Base-by-base conservation (phyloP, 2,329 filamentous ascomycete species). In the Kalaharituber pfeilii region DNA sequence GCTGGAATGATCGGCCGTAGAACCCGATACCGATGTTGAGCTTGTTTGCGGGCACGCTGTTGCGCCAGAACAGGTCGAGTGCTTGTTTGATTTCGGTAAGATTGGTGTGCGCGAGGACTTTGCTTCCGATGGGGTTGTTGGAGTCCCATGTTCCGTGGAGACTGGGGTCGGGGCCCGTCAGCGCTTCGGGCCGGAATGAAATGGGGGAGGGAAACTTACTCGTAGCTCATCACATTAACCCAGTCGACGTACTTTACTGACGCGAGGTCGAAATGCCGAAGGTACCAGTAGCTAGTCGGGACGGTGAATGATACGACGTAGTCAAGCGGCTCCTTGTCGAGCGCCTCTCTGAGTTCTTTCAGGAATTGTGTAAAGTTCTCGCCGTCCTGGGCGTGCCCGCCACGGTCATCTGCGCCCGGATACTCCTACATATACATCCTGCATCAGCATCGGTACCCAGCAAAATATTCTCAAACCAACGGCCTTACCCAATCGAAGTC, bases 211-310 rank as follows among this genome's bases (percentile, higher is more conserved):
- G 18, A 26, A 28, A 4, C 26, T 55, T 1, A n/a, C n/a, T n/a
- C n/a, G n/a, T n/a, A n/a, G 28, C 45, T 51, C 67, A 69, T 69
- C 24, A 68, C 60, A 44, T 67, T 67, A 50, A 66, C 62, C 50
- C 63, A 69, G 51, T 66, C 65, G 4, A 67, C 57, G 39, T 60
- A 63, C 52, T 62, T 53, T 26, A 66, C 57, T 0, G 51, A 56
- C 5, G 53, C 30, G 29, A 66, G 50, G 53, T 69, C 62, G 50
- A 67, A 69, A n/a, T 61, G 55, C 27, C 61, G 59, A 4, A 69
- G 58, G 49, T 67, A 66, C 53, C 55, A 64, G 47, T 65, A 68
- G 1, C 55, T 60, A 9, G 62, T 54, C 2, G 63, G 62, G 0
- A 65, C 39, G 3, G 67, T 64, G 39, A 68, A 53, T n/a, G 60